phyloP scores from a whole-genome alignment of 2,329 filamentous ascomycete genomes.

The Hypoxylon sp. region DNA sequence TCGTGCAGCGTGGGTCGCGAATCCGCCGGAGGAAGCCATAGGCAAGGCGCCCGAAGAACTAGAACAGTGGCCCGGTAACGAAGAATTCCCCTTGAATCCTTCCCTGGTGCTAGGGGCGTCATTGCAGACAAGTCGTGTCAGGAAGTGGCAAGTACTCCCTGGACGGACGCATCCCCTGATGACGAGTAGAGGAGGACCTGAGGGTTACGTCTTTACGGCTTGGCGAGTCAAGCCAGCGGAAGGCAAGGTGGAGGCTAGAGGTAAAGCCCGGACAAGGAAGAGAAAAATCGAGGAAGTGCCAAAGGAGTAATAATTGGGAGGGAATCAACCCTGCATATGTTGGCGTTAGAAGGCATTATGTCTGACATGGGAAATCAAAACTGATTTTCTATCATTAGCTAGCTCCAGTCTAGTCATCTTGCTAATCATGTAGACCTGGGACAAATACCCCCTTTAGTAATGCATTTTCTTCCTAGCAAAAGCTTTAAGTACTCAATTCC shows the following conservation, averaged over 20 bases:
- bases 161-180: conserved; percentile 94
- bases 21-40: conserved; percentile 60
- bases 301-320: conserved; percentile 10
- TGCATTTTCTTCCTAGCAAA: conserved; percentile 3
- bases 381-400: conserved; percentile 26
- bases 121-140: conserved; percentile 82
- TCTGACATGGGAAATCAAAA: conserved; percentile 8
- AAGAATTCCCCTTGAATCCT: conserved; percentile 89
- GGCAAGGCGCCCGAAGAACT: conserved; percentile 62
- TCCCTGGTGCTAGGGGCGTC: conserved; percentile 81
- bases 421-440: conserved; percentile 16
- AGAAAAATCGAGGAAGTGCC: conserved; percentile 51
- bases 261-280: conserved; percentile 80
- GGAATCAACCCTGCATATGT: conserved; percentile 20
- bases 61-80: conserved; percentile 68
- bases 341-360: conserved; percentile 18
- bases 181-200: conserved; percentile 86
- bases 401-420: conserved; percentile 23
- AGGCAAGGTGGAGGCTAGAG: conserved; percentile 84
- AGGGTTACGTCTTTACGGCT: conserved; percentile 90
- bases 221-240: conserved; percentile 83
- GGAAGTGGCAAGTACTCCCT: conserved; percentile 90
- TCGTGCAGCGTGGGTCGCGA: conserved; percentile 77
- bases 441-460: conserved; percentile 33
- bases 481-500: conserved; percentile 3